A percentile compares a stretch with the other conserved stretches of the same genome.
These are phyloP conservation scores for Hanseniaspora clermontiae DNA, from an alignment of 805 yeast genomes.

Conservation along the genomic window DNA sequence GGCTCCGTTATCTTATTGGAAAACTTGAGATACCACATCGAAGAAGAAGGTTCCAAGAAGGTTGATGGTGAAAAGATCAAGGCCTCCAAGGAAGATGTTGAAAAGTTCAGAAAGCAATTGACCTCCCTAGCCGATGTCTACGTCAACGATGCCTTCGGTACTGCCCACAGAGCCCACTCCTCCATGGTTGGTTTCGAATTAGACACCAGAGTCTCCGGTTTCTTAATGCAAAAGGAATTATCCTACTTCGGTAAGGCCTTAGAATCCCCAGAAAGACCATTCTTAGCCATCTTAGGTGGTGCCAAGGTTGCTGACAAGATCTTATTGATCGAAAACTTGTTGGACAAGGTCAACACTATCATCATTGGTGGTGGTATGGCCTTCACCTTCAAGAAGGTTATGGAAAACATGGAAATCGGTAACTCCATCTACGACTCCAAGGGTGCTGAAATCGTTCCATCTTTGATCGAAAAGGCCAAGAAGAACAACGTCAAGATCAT, in stretches of 20 bases:
- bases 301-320: conserved; percentile 99
- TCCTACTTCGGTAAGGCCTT: conserved; percentile 95
- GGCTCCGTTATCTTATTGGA: conserved; percentile 86
- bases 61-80: conserved; percentile 87
- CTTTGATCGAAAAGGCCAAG: conserved; percentile 91
- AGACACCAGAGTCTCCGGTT: conserved; percentile 96
- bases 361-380: conserved; percentile 99
- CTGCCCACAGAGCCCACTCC: conserved; percentile 99
- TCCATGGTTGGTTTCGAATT: conserved; percentile 96
- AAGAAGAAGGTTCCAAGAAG: conserved; percentile 88
- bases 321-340: conserved; percentile 90
- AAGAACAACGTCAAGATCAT: conserved; percentile 86
- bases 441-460: conserved; percentile 90
- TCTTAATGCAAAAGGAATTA: conserved; percentile 95
- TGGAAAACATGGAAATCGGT: conserved; percentile 78
- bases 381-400: conserved; percentile 92
- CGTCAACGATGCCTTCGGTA: conserved; percentile 96
- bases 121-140: conserved; percentile 92
- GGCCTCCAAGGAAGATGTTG: conserved; percentile 77
- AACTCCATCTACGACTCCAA: conserved; percentile 83
- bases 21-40: conserved; percentile 97
- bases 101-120: conserved; percentile 76
- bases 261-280: conserved; percentile 96
- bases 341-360: conserved; percentile 88
- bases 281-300: conserved; percentile 97